Evolutionary conservation across 306 rosid genomes (phyloP).

Genomic region (Gastrolobium villosum): DNA sequence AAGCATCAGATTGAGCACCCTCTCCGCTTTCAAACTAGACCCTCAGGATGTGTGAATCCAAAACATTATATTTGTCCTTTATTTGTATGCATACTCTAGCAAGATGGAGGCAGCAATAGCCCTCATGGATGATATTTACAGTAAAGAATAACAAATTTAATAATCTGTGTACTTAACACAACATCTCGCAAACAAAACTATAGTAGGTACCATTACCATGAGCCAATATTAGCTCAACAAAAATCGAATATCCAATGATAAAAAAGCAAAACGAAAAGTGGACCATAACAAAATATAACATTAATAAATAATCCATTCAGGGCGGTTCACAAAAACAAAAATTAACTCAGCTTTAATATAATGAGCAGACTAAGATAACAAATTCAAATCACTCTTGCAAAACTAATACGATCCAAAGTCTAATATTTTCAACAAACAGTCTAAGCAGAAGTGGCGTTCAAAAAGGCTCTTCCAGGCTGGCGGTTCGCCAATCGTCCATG

Average conservation of each 20-base stretch:
- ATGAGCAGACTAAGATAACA: slow-evolving; percentile 19
- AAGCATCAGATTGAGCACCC: too few relatives aligned
- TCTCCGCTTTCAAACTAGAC: too few relatives aligned
- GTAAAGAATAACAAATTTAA: too few relatives aligned
- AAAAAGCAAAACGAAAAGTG: neutral
- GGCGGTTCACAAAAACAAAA: neutral
- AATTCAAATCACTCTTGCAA: slow-evolving; percentile 36
- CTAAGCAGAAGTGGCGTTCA: slow-evolving; percentile 41
- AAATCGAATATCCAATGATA: neutral
- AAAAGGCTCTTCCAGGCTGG: slow-evolving; percentile 68
- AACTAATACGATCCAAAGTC: neutral
- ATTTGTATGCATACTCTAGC: too few relatives aligned
- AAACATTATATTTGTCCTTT: too few relatives aligned
- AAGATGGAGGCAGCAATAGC: too few relatives aligned
- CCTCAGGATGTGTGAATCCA: too few relatives aligned
- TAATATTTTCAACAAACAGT: neutral
- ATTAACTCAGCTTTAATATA: slow-evolving; percentile 2
- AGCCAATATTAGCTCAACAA: neutral
- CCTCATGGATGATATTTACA: too few relatives aligned
- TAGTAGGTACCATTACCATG: neutral
- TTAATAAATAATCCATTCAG: neutral
- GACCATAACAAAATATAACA: slow-evolving; percentile 1
- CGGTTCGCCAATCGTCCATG: slow-evolving; percentile 75
- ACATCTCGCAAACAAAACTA: too few relatives aligned
- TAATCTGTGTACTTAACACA: too few relatives aligned